Conservation (phyloP, 768 basidiomycete species). For the Lentinula boryana region DNA sequence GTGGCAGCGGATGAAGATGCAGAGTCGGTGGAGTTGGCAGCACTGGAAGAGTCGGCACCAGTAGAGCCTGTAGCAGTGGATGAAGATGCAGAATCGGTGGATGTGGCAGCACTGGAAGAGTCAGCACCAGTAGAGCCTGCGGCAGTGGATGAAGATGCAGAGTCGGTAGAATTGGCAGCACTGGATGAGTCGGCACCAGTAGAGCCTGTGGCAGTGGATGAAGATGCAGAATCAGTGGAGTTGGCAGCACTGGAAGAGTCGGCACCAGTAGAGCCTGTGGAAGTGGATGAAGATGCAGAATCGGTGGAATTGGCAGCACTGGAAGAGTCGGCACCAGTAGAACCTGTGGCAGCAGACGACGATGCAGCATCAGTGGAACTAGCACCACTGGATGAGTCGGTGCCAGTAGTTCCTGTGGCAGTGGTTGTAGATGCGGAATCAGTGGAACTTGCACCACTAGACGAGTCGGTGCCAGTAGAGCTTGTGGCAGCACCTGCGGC, state of each 20-base stretch:
- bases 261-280: too few species aligned
- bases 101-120: not conserved
- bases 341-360: not conserved
- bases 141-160: not conserved
- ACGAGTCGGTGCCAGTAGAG: not conserved
- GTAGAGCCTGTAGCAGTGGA: not conserved
- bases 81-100: not conserved
- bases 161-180: not conserved
- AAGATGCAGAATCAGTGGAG: too few species aligned
- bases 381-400: not conserved
- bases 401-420: not conserved
- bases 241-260: too few species aligned
- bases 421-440: not conserved
- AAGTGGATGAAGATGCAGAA: not conserved
- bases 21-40: not conserved
- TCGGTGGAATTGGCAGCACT: not conserved
- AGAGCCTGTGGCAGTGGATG: not conserved
- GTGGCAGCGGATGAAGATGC: not conserved
- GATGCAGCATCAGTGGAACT: not conserved
- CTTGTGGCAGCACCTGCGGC: not conserved
- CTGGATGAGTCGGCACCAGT: not conserved
- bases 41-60: not conserved
- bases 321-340: not conserved
- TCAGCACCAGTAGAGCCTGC: not conserved
- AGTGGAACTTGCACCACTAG: not conserved